These are phyloP conservation scores for Saitozyma podzolica DNA, from an alignment of 768 basidiomycete genomes.

Conservation along the genomic window DNA sequence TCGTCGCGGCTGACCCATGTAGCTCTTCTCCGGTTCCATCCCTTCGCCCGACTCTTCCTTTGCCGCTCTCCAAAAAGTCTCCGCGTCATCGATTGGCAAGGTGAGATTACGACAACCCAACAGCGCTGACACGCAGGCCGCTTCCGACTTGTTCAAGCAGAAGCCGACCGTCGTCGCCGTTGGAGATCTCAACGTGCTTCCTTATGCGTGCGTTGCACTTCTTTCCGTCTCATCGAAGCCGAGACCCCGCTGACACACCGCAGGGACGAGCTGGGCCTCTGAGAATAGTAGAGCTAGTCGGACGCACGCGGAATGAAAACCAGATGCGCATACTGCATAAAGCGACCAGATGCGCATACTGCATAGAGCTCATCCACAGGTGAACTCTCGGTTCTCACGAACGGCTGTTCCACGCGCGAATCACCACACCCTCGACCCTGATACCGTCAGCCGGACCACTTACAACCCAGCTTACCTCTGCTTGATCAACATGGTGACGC, in stretches of 20 bases:
- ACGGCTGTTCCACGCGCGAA: slow-evolving; percentile 17
- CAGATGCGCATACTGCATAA: slow-evolving; percentile 1
- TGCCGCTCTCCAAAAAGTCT: slow-evolving; percentile 69
- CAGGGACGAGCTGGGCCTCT: slow-evolving; percentile 49
- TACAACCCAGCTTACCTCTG: slow-evolving; percentile 31
- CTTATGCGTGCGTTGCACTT: slow-evolving; percentile 59
- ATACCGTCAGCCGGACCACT: slow-evolving; percentile 5
- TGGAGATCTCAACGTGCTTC: slow-evolving; percentile 73
- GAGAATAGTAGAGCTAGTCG: slow-evolving; percentile 8
- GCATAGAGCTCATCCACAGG: slow-evolving; percentile 2
- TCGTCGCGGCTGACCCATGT: slow-evolving; percentile 1
- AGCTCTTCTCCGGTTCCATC: slow-evolving; percentile 67
- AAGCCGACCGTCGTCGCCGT: slow-evolving; percentile 87
- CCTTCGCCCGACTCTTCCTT: slow-evolving; percentile 66
- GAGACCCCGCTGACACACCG: neutral
- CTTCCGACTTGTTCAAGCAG: slow-evolving; percentile 65
- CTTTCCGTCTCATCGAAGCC: neutral
- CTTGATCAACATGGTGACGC: slow-evolving; percentile 47
- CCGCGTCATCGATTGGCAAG: slow-evolving; percentile 68
- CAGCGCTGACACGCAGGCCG: slow-evolving; percentile 51
- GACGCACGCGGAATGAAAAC: neutral
- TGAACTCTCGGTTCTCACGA: slow-evolving; percentile 1
- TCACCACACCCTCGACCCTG: slow-evolving; percentile 36
- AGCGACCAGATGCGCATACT: neutral
- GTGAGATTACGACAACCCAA: slow-evolving; percentile 53